Evolutionary conservation across 768 basidiomycete species (phyloP).

Genomic region (Auriscalpium orientale): DNA sequence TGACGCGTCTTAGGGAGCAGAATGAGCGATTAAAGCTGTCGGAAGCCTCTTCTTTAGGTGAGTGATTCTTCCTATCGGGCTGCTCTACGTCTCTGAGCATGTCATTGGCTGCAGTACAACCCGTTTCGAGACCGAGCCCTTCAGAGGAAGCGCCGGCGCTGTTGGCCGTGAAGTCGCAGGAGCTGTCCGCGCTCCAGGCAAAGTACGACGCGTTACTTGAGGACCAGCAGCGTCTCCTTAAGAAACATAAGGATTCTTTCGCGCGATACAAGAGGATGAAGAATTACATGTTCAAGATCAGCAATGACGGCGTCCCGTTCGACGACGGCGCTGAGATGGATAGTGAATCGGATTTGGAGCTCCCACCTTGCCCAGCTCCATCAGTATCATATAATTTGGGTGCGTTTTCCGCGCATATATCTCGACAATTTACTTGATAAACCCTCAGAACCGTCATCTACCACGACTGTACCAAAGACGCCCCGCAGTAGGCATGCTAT

Average conservation of each 20-base stretch:
- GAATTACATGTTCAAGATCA: neutral
- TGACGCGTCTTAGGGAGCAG: neutral
- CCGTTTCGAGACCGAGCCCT: too few species aligned
- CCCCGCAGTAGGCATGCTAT: too few species aligned
- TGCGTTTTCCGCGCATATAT: too few species aligned
- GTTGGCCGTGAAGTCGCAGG: neutral
- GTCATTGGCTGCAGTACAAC: too few species aligned
- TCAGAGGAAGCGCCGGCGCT: too few species aligned
- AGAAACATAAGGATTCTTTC: neutral
- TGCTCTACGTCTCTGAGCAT: too few species aligned
- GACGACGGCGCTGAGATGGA: constrained; percentile 1
- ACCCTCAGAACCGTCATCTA: too few species aligned
- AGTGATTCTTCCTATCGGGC: neutral
- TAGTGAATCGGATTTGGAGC: neutral
- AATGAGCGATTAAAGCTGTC: neutral
- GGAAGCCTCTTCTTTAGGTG: neutral
- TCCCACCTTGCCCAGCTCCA: too few species aligned
- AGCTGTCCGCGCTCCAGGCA: neutral
- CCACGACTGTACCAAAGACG: too few species aligned
- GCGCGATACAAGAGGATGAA: constrained; percentile 10
- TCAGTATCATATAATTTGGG: too few species aligned
- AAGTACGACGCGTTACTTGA: neutral
- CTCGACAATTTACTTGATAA: too few species aligned
- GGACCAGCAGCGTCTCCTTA: neutral
- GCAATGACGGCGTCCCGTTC: neutral